Conservation (phyloP, 2,329 filamentous ascomycete genomes). For the Graphilbum ipis-grandicollis region DNA sequence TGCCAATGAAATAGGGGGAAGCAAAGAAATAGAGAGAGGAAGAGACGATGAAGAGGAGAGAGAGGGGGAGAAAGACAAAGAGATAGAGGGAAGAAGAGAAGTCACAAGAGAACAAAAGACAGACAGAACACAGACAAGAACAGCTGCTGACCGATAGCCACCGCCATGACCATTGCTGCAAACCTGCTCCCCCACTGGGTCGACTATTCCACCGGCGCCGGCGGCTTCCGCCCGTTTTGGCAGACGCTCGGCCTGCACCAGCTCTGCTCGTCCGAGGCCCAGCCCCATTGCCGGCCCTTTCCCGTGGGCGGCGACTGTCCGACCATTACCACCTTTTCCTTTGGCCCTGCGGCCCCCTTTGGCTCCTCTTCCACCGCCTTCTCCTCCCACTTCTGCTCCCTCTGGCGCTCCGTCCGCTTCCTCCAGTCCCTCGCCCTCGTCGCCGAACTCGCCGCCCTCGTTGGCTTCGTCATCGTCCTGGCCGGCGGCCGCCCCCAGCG, state of each 20-base stretch:
- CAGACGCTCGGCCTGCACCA: conserved; percentile 64
- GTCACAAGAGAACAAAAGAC: no score
- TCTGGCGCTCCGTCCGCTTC: conserved; percentile 83
- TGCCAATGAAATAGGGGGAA: no score
- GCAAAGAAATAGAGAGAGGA: no score
- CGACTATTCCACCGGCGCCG: conserved; percentile 33
- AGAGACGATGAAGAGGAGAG: no score
- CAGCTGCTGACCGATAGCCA: conserved; percentile 19
- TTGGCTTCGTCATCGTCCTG: conserved; percentile 63
- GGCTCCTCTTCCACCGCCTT: conserved; percentile 39
- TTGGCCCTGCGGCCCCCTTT: no score
- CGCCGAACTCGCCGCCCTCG: conserved; percentile 64
- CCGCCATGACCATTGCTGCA: conserved; percentile 51
- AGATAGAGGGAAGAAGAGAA: no score
- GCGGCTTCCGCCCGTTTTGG: conserved; percentile 26
- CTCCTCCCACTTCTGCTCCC: conserved; percentile 67
- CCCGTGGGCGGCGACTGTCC: conserved; percentile 48
- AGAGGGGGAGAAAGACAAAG: no score
- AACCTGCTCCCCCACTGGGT: conserved; percentile 59
- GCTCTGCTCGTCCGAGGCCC: conserved; percentile 55
- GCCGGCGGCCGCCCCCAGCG: conserved; percentile 63
- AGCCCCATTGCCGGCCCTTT: conserved; percentile 46
- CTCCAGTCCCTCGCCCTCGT: conserved; percentile 71
- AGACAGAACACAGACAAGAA: not conserved
- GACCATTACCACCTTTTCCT: no score